Evolutionary conservation across 2,329 filamentous ascomycete species (phyloP).

Genomic region (Cadophora sp.): DNA sequence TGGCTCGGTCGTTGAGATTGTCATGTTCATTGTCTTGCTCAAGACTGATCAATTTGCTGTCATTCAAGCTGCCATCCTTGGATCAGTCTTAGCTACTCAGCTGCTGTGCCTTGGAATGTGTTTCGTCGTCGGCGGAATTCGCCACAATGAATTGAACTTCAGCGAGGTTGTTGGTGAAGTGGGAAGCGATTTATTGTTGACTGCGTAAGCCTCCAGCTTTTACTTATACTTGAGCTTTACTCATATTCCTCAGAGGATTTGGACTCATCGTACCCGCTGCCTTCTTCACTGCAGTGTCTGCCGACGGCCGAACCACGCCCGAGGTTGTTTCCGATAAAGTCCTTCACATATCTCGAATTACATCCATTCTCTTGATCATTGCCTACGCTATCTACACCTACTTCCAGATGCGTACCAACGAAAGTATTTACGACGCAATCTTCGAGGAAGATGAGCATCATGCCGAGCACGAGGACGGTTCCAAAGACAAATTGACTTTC

Average conservation of each 20-base stretch:
- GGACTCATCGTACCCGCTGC: conserved; percentile 52
- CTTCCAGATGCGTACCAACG: conserved; percentile 80
- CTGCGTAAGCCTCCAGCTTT: conserved; percentile 67
- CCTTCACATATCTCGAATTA: conserved; percentile 72
- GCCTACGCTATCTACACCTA: conserved; percentile 71
- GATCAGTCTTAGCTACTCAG: conserved; percentile 83
- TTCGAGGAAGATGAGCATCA: conserved; percentile 73
- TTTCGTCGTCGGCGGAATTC: conserved; percentile 78
- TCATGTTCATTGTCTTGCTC: conserved; percentile 81
- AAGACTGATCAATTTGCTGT: conserved; percentile 64
- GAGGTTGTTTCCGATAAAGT: conserved; percentile 57
- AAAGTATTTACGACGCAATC: conserved; percentile 77
- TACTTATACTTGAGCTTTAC: conserved; percentile 20
- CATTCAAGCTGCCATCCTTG: conserved; percentile 83
- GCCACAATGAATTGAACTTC: conserved; percentile 72
- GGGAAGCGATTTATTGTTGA: conserved; percentile 77
- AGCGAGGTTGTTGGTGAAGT: conserved; percentile 80
- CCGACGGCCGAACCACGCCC: conserved; percentile 42
- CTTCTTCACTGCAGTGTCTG: conserved; percentile 56
- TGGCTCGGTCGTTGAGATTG: conserved; percentile 80
- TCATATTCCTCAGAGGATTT: conserved; percentile 48
- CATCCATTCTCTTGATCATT: conserved; percentile 73
- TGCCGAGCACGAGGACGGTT: conserved; percentile 59
- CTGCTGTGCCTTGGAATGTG: conserved; percentile 80
- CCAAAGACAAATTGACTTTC: conserved; percentile 74